Conservation (phyloP, 2,329 filamentous ascomycete species). For the Arthroderma sp. region DNA sequence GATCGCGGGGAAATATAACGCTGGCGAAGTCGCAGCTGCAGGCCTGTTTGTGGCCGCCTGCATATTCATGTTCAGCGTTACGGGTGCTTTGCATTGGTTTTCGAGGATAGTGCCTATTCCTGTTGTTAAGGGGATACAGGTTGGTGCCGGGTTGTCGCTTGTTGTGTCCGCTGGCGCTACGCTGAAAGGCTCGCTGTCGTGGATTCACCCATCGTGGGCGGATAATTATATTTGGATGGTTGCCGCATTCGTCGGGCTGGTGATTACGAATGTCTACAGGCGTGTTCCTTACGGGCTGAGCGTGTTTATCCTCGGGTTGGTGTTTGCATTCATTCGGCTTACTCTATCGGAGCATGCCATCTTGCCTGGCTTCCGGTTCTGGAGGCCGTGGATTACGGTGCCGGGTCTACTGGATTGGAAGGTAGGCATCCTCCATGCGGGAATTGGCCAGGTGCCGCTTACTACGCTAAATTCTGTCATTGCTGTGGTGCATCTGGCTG, state of each 20-base stretch:
- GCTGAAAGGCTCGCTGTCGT: conserved; percentile 56
- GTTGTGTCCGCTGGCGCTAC: conserved; percentile 62
- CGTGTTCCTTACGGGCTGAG: conserved; percentile 67
- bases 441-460: conserved; percentile 75
- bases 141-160: conserved; percentile 77
- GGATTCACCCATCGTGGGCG: conserved; percentile 52
- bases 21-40: conserved; percentile 64
- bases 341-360: conserved; percentile 14
- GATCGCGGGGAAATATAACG: conserved; percentile 56
- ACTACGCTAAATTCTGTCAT: conserved; percentile 89
- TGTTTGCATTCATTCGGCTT: conserved; percentile 46
- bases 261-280: conserved; percentile 53
- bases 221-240: conserved; percentile 72
- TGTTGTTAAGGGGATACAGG: conserved; percentile 87
- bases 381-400: conserved; percentile 45
- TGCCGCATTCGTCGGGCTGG: conserved; percentile 58
- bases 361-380: conserved; percentile 46
- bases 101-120: conserved; percentile 67
- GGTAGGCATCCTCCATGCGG: conserved; percentile 51
- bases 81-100: conserved; percentile 64
- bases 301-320: conserved; percentile 56
- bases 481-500: conserved; percentile 67
- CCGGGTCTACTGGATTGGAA: conserved; percentile 39
- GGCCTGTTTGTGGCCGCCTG: conserved; percentile 65
- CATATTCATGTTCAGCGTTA: conserved; percentile 65